Evolutionary conservation across 2,329 filamentous ascomycete genomes (phyloP).

Genomic region (Aureobasidium uvarum): DNA sequence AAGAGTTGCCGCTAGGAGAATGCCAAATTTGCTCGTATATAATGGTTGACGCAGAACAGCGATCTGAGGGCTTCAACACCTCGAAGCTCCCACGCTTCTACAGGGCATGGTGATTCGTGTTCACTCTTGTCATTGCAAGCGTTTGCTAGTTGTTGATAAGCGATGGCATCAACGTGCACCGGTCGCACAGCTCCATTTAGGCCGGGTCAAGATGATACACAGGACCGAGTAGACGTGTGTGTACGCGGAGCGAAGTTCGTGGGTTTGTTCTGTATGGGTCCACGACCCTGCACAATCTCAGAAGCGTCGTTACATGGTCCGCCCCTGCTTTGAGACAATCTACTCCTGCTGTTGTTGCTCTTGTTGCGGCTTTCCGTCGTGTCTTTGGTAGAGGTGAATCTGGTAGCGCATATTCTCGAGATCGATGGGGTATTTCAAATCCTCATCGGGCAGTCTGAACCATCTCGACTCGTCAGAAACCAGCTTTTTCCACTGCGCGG

Average conservation of each 20-base stretch:
- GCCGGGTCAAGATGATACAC: too few relatives aligned
- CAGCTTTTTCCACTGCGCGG: constrained; percentile 66
- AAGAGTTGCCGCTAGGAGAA: background rate
- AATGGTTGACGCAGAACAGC: background rate
- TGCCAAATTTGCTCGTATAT: background rate
- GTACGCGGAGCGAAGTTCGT: background rate
- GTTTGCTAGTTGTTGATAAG: background rate
- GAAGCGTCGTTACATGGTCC: background rate
- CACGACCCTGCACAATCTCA: background rate
- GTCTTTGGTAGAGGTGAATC: constrained; percentile 68
- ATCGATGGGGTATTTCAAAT: constrained; percentile 73
- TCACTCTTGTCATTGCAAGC: background rate
- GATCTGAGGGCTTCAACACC: background rate
- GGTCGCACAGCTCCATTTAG: background rate
- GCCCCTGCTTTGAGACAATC: background rate
- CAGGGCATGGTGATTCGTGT: background rate
- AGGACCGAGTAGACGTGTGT: background rate
- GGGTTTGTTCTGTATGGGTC: background rate
- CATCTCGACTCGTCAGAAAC: constrained; percentile 74
- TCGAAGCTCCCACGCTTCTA: background rate
- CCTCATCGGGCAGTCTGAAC: constrained; percentile 65
- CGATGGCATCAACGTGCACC: background rate
- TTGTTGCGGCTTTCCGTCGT: background rate
- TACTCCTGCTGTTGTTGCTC: background rate
- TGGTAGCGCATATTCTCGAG: constrained; percentile 97